phyloP scores from a whole-genome alignment of 1,284 basidiomycete species.

The Earliella scabrosa region DNA sequence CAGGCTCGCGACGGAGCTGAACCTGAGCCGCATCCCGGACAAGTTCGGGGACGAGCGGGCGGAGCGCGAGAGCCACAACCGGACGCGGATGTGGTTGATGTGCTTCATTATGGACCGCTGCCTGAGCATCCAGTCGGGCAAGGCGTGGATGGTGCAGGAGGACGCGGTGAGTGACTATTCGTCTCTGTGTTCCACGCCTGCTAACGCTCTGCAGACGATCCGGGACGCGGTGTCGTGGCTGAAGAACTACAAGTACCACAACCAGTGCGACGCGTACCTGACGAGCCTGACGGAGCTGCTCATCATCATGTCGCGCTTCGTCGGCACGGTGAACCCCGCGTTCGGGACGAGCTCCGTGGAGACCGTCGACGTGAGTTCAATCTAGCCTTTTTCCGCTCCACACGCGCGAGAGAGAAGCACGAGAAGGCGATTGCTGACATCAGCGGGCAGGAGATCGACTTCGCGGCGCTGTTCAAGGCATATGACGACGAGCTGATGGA shows the following conservation, averaged over 20 bases:
- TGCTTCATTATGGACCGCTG: constrained; percentile 51
- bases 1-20: constrained; percentile 49
- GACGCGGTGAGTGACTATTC: constrained; percentile 35
- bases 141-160: constrained; percentile 48
- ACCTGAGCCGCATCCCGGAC: constrained; percentile 43
- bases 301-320: constrained; percentile 37
- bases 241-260: constrained; percentile 32
- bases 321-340: constrained; percentile 24
- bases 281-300: constrained; percentile 36
- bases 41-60: constrained; percentile 40
- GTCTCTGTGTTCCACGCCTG: not conserved
- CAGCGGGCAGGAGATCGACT: constrained; percentile 27
- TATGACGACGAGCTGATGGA: constrained; percentile 32
- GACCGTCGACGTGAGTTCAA: constrained; percentile 20
- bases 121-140: constrained; percentile 49
- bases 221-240: constrained; percentile 29
- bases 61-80: constrained; percentile 50
- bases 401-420: too few relatives aligned
- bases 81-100: constrained; percentile 50
- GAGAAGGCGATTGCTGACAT: too few relatives aligned
- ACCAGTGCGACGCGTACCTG: constrained; percentile 33
- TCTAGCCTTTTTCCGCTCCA: constrained; percentile 13
- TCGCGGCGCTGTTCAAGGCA: constrained; percentile 29
- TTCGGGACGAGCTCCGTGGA: constrained; percentile 24
- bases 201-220: constrained; percentile 26